Evolutionary conservation across 192 early-diverging fungal species (phyloP).

Genomic region (Podochytrium sp.): DNA sequence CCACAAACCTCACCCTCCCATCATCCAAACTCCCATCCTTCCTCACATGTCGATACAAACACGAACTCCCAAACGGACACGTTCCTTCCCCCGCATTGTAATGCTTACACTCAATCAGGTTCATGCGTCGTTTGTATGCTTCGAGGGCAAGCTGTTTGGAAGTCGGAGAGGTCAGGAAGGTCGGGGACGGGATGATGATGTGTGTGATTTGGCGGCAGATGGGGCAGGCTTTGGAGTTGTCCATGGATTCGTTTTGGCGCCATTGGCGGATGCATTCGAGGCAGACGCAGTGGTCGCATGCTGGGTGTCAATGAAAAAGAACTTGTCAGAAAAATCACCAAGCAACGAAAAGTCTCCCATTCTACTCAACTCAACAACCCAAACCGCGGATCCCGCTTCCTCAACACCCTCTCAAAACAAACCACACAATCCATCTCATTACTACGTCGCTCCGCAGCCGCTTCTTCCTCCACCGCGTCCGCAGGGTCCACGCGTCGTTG

Average conservation of each 20-base stretch:
- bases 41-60: constrained; percentile 54
- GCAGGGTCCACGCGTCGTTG: background rate
- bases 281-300: constrained; percentile 59
- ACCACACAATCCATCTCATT: constrained; percentile 54
- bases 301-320: constrained; percentile 5
- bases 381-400: constrained; percentile 53
- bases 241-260: constrained; percentile 50
- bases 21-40: constrained; percentile 43
- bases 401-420: constrained; percentile 51
- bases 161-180: constrained; percentile 37
- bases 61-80: constrained; percentile 57
- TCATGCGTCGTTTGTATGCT: constrained; percentile 50
- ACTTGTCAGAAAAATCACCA: background rate
- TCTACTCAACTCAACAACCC: constrained; percentile 47
- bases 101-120: constrained; percentile 52
- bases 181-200: constrained; percentile 51
- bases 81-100: constrained; percentile 50
- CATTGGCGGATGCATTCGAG: constrained; percentile 54
- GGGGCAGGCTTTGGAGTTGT: constrained; percentile 55
- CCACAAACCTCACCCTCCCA: constrained; percentile 38
- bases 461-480: background rate
- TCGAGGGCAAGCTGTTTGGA: constrained; percentile 47
- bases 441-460: constrained; percentile 12
- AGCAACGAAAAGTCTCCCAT: background rate
- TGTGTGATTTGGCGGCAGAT: constrained; percentile 54